phyloP scores from a whole-genome alignment of 306 rosid species.

The Vigna nakashimae region DNA sequence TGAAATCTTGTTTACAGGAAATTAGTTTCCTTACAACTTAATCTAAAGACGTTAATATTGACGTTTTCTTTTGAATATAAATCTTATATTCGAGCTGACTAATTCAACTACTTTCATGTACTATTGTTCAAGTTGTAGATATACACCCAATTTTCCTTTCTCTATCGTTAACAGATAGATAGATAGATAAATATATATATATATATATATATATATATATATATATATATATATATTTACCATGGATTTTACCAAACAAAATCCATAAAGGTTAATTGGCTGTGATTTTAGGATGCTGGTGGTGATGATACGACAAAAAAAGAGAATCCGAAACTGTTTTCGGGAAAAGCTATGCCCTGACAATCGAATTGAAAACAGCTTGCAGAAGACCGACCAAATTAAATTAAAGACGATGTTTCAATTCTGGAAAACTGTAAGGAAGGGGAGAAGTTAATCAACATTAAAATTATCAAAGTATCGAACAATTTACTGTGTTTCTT shows the following conservation, averaged over 20 bases:
- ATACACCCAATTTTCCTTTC: background rate
- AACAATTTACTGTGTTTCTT: background rate
- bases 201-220: background rate
- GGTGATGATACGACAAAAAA: background rate
- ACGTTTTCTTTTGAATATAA: slow-evolving; percentile 32
- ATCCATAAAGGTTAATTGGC: background rate
- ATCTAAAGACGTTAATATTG: slow-evolving; percentile 14
- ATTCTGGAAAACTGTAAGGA: slow-evolving; percentile 23
- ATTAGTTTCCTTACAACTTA: background rate
- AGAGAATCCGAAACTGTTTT: slow-evolving; percentile 10
- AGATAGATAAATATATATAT: no score
- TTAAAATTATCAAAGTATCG: slow-evolving; percentile 1
- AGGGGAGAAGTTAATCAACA: background rate
- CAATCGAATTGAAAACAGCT: slow-evolving; percentile 14
- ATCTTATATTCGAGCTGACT: slow-evolving; percentile 40
- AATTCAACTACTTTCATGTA: slow-evolving; percentile 9
- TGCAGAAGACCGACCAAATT: background rate
- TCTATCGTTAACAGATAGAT: background rate
- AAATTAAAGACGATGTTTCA: background rate
- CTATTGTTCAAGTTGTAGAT: slow-evolving; percentile 14
- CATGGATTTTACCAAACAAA: background rate
- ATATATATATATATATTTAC: background rate
- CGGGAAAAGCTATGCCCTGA: slow-evolving; percentile 22
- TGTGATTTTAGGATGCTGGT: background rate
- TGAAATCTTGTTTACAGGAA: background rate